phyloP scores from a whole-genome alignment of 2,329 filamentous ascomycete species.

The Cladophialophora exuberans region DNA sequence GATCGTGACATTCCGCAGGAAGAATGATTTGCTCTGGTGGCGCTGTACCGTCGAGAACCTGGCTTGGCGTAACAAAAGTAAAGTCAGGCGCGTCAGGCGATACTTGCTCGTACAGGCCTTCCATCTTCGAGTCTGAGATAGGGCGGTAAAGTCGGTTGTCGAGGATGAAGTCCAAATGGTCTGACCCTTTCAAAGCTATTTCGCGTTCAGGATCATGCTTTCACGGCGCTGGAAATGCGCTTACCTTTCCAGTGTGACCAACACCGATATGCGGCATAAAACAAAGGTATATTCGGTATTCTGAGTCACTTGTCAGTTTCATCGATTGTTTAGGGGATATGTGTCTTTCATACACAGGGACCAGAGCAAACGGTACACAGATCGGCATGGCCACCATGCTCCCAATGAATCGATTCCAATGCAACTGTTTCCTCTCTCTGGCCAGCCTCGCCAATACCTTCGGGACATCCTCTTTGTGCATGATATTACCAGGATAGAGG shows the following conservation, averaged over 20 bases:
- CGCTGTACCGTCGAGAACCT: conserved; percentile 39
- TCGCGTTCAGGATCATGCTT: background rate
- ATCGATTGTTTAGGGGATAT: conserved; percentile 14
- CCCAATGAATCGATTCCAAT: conserved; percentile 76
- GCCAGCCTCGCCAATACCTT: conserved; percentile 71
- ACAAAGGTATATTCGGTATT: conserved; percentile 93
- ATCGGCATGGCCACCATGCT: conserved; percentile 83
- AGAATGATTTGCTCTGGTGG: conserved; percentile 51
- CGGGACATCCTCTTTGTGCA: conserved; percentile 66
- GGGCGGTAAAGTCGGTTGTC: conserved; percentile 70
- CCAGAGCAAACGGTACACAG: conserved; percentile 76
- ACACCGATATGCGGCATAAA: conserved; percentile 86
- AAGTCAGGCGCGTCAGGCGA: conserved; percentile 39
- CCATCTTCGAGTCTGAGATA: conserved; percentile 69
- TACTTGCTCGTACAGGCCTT: conserved; percentile 69
- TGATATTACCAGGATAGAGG: conserved; percentile 72
- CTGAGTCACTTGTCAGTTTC: conserved; percentile 49
- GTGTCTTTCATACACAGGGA: conserved; percentile 73
- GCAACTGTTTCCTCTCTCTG: conserved; percentile 77
- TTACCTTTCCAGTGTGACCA: conserved; percentile 83
- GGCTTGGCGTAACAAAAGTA: conserved; percentile 38
- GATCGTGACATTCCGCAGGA: conserved; percentile 54
- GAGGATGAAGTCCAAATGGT: conserved; percentile 80
- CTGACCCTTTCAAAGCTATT: conserved; percentile 75
- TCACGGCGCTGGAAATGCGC: conserved; percentile 25